A percentile compares a stretch with the other conserved stretches of the same genome.
Conservation (phyloP, 768 basidiomycete species). For the Trichaptum fuscoviolaceum region DNA sequence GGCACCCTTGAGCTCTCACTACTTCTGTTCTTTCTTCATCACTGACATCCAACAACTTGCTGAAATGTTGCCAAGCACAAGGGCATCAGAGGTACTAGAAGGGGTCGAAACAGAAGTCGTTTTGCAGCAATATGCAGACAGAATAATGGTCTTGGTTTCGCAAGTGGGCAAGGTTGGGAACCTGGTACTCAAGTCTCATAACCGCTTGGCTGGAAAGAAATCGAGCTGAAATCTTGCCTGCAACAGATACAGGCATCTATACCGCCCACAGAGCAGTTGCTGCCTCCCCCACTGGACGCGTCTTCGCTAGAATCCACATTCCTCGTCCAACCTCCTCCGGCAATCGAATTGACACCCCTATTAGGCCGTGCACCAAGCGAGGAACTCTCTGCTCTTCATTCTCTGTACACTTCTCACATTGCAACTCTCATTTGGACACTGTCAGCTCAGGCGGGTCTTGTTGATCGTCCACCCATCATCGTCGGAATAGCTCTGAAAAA, state of each 20-base stretch:
- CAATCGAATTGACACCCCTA: constrained; percentile 71
- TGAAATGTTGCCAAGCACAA: constrained; percentile 40
- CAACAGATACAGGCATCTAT: constrained; percentile 76
- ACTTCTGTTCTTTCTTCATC: background rate
- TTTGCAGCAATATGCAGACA: constrained; percentile 75
- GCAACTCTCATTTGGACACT: constrained; percentile 77
- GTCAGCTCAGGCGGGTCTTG: constrained; percentile 33
- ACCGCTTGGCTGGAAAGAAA: constrained; percentile 4
- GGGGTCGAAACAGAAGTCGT: constrained; percentile 68
- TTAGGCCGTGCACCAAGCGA: constrained; percentile 71
- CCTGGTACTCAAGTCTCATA: constrained; percentile 46
- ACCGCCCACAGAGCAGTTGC: constrained; percentile 55
- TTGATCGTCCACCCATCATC: constrained; percentile 53
- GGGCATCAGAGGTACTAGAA: constrained; percentile 45
- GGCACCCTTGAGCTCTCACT: too few species aligned
- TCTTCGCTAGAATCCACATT: constrained; percentile 27
- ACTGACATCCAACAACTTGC: constrained; percentile 4
- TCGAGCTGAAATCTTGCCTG: constrained; percentile 6
- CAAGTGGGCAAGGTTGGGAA: constrained; percentile 89
- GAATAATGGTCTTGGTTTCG: constrained; percentile 80
- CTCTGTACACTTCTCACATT: constrained; percentile 81
- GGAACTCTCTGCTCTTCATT: constrained; percentile 65
- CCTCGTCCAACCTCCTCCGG: constrained; percentile 60
- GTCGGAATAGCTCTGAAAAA: constrained; percentile 68
- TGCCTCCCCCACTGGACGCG: constrained; percentile 33